A percentile compares a stretch with the other conserved stretches of the same genome.
phyloP scores from a whole-genome alignment of 768 basidiomycete genomes.

The Tylopilus felleus region DNA sequence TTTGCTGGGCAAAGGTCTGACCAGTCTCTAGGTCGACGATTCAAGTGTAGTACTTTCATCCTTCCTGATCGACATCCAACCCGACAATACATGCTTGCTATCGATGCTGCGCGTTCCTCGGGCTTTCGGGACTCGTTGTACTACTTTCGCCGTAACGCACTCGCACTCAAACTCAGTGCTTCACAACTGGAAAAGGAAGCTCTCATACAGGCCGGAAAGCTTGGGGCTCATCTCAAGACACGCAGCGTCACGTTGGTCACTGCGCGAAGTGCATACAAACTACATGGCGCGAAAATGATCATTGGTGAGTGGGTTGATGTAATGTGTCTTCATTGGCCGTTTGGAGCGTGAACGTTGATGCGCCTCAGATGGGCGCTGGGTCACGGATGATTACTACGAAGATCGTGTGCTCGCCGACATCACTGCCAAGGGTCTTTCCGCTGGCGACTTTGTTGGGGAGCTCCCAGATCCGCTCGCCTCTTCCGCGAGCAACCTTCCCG shows the following conservation, averaged over 20 bases:
- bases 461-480: slow-evolving; percentile 69
- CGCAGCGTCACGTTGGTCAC: slow-evolving; percentile 93
- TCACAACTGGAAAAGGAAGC: slow-evolving; percentile 89
- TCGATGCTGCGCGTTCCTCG: slow-evolving; percentile 93
- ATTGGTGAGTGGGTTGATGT: slow-evolving; percentile 50
- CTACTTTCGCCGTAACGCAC: slow-evolving; percentile 89
- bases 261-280: slow-evolving; percentile 88
- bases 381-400: slow-evolving; percentile 96
- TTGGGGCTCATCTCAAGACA: slow-evolving; percentile 84
- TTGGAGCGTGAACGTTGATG: neutral
- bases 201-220: slow-evolving; percentile 83
- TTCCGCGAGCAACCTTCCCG: slow-evolving; percentile 41
- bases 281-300: slow-evolving; percentile 90
- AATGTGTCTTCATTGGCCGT: neutral
- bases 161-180: slow-evolving; percentile 88
- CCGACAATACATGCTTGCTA: slow-evolving; percentile 90
- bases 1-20: neutral
- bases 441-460: slow-evolving; percentile 81
- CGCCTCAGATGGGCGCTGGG: slow-evolving; percentile 79
- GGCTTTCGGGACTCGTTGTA: slow-evolving; percentile 98
- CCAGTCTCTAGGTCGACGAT: slow-evolving; percentile 62
- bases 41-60: slow-evolving; percentile 87
- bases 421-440: slow-evolving; percentile 73
- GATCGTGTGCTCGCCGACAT: slow-evolving; percentile 75
- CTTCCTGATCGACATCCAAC: slow-evolving; percentile 82